Evolutionary conservation across 2,329 filamentous ascomycete species (phyloP).

Genomic region (Anthostomella pinea): DNA sequence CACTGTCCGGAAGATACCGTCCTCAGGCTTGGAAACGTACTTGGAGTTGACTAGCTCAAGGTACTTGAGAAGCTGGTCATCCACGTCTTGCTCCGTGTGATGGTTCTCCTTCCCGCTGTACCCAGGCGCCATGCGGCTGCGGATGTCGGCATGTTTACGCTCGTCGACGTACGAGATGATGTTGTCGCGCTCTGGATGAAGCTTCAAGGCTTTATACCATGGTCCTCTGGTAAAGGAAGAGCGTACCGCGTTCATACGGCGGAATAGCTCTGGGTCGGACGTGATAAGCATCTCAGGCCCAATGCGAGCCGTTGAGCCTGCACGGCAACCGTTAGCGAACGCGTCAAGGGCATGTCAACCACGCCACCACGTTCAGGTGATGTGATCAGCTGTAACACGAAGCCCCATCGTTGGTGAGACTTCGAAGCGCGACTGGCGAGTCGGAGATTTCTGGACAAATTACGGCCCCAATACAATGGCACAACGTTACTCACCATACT

Average conservation of each 20-base stretch:
- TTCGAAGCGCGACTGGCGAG: too few relatives aligned
- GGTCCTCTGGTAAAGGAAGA: not conserved
- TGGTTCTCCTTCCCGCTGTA: slow-evolving; percentile 1
- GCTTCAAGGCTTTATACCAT: not conserved
- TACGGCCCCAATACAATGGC: too few relatives aligned
- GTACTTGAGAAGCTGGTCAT: not conserved
- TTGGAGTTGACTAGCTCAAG: not conserved
- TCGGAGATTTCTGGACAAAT: too few relatives aligned
- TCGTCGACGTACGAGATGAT: not conserved
- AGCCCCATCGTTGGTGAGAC: too few relatives aligned
- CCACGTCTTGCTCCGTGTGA: not conserved
- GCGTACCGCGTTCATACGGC: not conserved
- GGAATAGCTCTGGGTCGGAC: not conserved
- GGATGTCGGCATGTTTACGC: not conserved
- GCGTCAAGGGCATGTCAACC: too few relatives aligned
- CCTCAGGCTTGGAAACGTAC: not conserved
- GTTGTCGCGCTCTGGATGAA: not conserved
- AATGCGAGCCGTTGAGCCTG: not conserved
- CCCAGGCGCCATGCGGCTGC: not conserved
- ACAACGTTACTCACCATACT: not conserved
- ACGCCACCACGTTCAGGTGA: too few relatives aligned
- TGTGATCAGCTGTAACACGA: too few relatives aligned
- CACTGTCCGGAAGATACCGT: not conserved
- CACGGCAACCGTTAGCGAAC: not conserved
- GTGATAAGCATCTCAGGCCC: slow-evolving; percentile 1